Base-by-base conservation (phyloP, 2,329 filamentous ascomycete genomes). In the Reticulascus tulasneorum region DNA sequence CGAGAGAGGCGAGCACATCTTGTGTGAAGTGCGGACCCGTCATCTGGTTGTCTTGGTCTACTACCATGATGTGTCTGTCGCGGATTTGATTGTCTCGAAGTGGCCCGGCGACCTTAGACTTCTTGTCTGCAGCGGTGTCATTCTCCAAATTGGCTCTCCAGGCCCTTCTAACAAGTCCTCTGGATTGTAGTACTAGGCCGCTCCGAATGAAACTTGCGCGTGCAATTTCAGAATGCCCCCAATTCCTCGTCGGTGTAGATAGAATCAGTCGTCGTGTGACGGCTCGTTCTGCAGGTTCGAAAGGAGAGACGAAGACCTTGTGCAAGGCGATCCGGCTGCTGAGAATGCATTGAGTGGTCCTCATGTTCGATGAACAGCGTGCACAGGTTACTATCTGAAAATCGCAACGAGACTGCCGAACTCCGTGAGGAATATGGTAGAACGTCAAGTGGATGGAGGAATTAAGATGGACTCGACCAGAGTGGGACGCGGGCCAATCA, bases 261-360 rank as follows among this genome's bases (percentile, higher is more conserved):
- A 16, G 9, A 2, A 33, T 16, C 38, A 50, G 45, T 24, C 51
- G 45, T 35, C 47, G 46, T 23, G 47, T 35, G 29, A 58, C 35
- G 15, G 45, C 33, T 25, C 45, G 35, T 41, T 54, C 51, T 29
- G 44, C 45, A 26, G 42, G 50, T 35, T 59, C 52, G 44, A 52
- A 48, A 33, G 59, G 59, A 29, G 57, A 55, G 46, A 73, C 45
- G 46, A 75, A 71, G 30, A 73, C 64, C 35, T 63, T 58, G 29
- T 66, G 62, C 6, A 77, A 63, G 42, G 69, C 67, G 23, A 58
- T 48, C n/a, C 64, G 62, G 33, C 68, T 62, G 45, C 61, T 66
- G 51, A 64, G 65, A 26, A 69, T 46, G 42, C 65, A 71, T 36
- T 47, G 40, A 17, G 58, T 40, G 35, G 51, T 42, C 38, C 48